A percentile compares a stretch with the other conserved stretches of the same genome.
Evolutionary conservation across 2,329 filamentous ascomycete species (phyloP).

Genomic region (Beauveria medogensis): DNA sequence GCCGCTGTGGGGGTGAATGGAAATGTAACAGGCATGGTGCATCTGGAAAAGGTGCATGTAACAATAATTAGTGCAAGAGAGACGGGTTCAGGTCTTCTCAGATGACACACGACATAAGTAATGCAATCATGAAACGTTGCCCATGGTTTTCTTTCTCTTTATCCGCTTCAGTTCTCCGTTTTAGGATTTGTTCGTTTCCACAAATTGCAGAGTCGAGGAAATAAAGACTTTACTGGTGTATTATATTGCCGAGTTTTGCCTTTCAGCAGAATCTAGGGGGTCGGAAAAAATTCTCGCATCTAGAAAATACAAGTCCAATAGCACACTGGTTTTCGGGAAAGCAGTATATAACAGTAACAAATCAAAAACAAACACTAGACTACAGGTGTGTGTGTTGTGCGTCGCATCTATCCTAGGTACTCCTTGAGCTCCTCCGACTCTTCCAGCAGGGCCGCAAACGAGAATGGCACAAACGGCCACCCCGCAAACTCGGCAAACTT

Average conservation of each 20-base stretch:
- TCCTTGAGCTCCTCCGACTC: conserved; percentile 62
- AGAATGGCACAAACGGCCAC: conserved; percentile 81
- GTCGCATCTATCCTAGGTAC: conserved; percentile 36
- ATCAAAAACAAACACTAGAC: conserved; percentile 3
- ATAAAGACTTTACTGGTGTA: no score
- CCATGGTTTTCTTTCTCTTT: no score
- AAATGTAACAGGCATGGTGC: not conserved
- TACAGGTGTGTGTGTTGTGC: not conserved
- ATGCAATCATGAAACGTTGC: no score
- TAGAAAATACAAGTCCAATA: not conserved
- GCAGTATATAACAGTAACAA: conserved; percentile 17
- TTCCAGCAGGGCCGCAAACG: conserved; percentile 75
- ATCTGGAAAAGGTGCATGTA: not conserved
- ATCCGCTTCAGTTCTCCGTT: no score
- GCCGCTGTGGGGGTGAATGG: conserved; percentile 53
- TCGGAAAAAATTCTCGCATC: not conserved
- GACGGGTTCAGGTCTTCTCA: no score
- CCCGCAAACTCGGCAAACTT: conserved; percentile 93
- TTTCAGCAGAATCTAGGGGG: no score
- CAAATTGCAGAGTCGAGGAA: no score
- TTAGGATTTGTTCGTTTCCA: no score
- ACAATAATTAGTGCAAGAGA: not conserved
- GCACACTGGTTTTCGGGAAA: not conserved
- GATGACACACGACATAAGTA: no score
- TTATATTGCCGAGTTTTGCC: no score